A percentile compares a stretch with the other conserved stretches of the same genome.
Conservation (phyloP, 331 rosid genomes). For the Quercus tomentella region DNA sequence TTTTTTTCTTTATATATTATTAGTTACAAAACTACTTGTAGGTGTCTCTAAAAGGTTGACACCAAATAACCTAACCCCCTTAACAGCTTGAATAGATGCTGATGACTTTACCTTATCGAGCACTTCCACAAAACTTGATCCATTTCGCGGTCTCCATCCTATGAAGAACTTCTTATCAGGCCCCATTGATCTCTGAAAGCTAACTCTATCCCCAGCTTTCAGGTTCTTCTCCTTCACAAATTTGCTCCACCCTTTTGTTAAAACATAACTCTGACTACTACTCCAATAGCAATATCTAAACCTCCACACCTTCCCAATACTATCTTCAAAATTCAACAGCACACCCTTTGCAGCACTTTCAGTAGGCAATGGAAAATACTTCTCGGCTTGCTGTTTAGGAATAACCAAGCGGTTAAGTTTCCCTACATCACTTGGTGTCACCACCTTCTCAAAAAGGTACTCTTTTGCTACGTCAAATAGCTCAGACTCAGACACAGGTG, state of each 20-base stretch:
- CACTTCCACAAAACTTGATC: background rate
- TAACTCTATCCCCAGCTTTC: constrained; percentile 19
- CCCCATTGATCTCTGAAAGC: constrained; percentile 13
- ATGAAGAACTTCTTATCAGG: constrained; percentile 16
- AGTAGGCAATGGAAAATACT: constrained; percentile 8
- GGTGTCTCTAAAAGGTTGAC: constrained; percentile 6
- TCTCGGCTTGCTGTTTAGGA: constrained; percentile 21
- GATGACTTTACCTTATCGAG: background rate
- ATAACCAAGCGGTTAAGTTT: constrained; percentile 20
- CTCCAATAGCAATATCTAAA: constrained; percentile 30
- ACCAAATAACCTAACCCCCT: constrained; percentile 25
- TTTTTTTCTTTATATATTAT: background rate
- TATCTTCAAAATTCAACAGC: constrained; percentile 16
- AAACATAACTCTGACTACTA: constrained; percentile 29
- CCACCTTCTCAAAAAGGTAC: constrained; percentile 27
- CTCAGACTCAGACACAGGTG: background rate
- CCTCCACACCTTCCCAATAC: constrained; percentile 25
- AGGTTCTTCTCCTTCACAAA: constrained; percentile 32
- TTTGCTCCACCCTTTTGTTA: constrained; percentile 29
- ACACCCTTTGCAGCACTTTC: constrained; percentile 6
- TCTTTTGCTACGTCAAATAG: background rate
- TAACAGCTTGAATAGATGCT: background rate
- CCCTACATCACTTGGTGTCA: constrained; percentile 32
- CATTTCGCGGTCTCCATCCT: background rate
- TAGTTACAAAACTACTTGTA: background rate